Evolutionary conservation across 805 yeast species (phyloP), one percentile per base, ranked within the genome.

Genomic region (Yarrowia divulgata): DNA sequence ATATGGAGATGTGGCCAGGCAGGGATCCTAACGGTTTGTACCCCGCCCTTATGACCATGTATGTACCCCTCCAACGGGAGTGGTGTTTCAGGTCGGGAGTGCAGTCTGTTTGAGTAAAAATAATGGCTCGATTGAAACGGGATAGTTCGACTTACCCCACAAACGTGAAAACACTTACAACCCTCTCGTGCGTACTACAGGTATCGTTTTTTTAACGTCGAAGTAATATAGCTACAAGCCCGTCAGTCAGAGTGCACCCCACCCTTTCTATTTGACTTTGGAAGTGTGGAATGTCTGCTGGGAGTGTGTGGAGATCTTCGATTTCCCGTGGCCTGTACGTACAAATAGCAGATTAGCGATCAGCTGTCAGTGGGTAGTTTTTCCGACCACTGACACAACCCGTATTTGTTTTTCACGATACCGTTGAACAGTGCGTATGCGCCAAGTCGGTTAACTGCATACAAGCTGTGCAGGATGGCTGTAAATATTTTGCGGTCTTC

Each of bases 361-460:
- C 43, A n/a, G 16, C 39, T 35, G 40, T 34, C 16, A 12, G 1
- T 5, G n/a, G 13, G 12, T 1, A 18, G 32, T 54, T 54, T 54
- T 54, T 52, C 43, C 29, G 43, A 14, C 16, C n/a, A 12, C 14
- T 6, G 29, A 12, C n/a, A 12, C 12, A 10, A 19, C 10, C 19
- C 10, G 13, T 35, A 8, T 3, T 4, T 10, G 10, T 16, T 18
- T n/a, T n/a, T 18, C 58, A 19, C 58, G 19, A 16, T 10, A 12
- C 54, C 54, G 54, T 49, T 49, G 19, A 8, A 48, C 48, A 45
- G 52, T 29, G 52, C 40, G 35, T 50, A 9, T 10, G 40, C 32
- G 58, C 58, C 58, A 52, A 52, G 58, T 52, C 58, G 58, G 32
- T n/a, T 35, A 35, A 19, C 32, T 52, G 58, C 58, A 52, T 52